phyloP scores from a whole-genome alignment of 257 asterid genomes.

The Solanum chmielewskii region DNA sequence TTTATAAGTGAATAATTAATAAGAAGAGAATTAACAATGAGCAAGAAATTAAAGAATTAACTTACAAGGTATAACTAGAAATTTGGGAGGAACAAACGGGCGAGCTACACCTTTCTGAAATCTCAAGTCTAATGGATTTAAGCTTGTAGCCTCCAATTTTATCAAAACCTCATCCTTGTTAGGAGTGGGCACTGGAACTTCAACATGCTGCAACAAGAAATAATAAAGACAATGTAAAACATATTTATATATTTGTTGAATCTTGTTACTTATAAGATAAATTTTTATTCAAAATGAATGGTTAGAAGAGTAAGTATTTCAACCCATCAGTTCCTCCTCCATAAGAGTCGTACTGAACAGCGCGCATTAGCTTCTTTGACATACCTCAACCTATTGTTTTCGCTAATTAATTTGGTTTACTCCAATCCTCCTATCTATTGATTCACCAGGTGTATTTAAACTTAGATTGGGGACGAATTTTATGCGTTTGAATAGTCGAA shows the following conservation, averaged over 20 bases:
- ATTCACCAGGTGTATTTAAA: background rate
- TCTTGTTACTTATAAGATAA: background rate
- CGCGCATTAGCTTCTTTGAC: background rate
- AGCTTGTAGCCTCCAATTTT: slow-evolving; percentile 53
- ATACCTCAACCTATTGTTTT: background rate
- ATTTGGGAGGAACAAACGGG: slow-evolving; percentile 34
- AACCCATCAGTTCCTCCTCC: background rate
- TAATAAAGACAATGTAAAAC: background rate
- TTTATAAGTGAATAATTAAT: background rate
- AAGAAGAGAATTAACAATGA: background rate
- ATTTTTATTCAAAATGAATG: background rate
- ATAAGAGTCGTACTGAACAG: background rate
- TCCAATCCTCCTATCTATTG: background rate
- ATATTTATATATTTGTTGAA: background rate
- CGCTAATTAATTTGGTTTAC: background rate
- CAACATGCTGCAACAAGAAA: slow-evolving; percentile 40
- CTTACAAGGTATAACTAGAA: slow-evolving; percentile 50
- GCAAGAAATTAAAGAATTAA: background rate
- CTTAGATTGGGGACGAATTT: background rate
- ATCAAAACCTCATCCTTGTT: slow-evolving; percentile 48
- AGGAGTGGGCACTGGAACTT: slow-evolving; percentile 46
- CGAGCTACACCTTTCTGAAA: slow-evolving; percentile 44
- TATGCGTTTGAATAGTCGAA: background rate
- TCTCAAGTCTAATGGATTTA: slow-evolving; percentile 61
- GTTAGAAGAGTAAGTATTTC: background rate